Evolutionary conservation across 2,329 filamentous ascomycete species (phyloP).

Genomic region (Thielaviopsis cerberus): DNA sequence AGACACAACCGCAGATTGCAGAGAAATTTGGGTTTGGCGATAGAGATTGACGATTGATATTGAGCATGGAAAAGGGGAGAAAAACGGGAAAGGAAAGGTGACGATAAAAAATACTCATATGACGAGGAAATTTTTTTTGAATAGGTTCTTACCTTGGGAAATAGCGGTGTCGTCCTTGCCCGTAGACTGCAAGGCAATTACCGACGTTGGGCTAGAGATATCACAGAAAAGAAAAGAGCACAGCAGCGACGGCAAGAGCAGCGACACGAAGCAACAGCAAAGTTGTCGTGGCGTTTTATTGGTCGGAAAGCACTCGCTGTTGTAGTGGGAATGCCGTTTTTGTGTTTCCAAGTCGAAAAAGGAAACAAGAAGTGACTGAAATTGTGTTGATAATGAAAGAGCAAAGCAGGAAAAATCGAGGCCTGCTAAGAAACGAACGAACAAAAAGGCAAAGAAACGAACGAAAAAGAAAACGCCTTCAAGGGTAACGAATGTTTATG

Average conservation of each 20-base stretch:
- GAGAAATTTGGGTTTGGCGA: not conserved
- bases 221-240: not conserved
- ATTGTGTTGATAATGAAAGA: not conserved
- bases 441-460: not conserved
- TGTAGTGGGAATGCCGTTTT: not conserved
- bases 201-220: not conserved
- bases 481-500: not conserved
- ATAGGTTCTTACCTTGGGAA: not conserved
- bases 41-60: not conserved
- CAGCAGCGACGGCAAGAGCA: not conserved
- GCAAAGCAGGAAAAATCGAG: not conserved
- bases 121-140: too few relatives aligned
- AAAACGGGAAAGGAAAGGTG: too few relatives aligned
- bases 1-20: not conserved
- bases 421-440: not conserved
- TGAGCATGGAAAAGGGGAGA: too few relatives aligned
- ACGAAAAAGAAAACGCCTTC: not conserved
- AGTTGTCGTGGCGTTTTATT: not conserved
- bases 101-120: too few relatives aligned
- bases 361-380: not conserved
- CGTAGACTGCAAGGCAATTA: not conserved
- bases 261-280: not conserved
- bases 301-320: not conserved
- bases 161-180: not conserved
- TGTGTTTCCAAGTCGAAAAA: not conserved